phyloP scores from a whole-genome alignment of 1,284 basidiomycete species.

The Naganishia liquefaciens region DNA sequence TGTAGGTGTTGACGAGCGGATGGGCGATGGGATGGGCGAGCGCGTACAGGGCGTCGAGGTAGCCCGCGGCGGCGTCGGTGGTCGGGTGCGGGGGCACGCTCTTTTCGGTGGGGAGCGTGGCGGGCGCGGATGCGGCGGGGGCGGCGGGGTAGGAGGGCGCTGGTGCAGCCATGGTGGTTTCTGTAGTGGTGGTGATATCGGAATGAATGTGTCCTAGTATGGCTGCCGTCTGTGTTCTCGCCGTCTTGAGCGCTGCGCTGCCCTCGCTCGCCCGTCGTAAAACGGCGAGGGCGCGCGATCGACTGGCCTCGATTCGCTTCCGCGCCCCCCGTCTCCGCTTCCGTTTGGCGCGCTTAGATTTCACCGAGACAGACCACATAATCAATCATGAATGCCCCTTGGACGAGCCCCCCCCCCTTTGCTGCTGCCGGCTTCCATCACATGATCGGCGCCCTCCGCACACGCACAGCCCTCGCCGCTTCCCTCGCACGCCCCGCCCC shows the following conservation, averaged over 20 bases:
- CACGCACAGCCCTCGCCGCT: too few relatives aligned
- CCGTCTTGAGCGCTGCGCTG: too few relatives aligned
- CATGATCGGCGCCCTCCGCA: background rate
- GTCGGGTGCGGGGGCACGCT: conserved; percentile 35
- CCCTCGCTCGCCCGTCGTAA: conserved; percentile 1
- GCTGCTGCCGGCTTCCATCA: background rate
- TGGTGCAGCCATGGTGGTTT: conserved; percentile 14
- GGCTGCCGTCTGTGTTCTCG: too few relatives aligned
- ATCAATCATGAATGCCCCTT: conserved; percentile 2
- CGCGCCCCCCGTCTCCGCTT: conserved; percentile 10
- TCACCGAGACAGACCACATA: too few relatives aligned
- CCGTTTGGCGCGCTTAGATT: conserved; percentile 15
- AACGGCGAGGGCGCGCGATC: conserved; percentile 28
- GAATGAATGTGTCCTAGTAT: background rate
- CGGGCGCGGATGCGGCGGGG: conserved; percentile 23
- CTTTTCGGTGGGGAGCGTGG: conserved; percentile 4
- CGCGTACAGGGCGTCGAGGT: conserved; percentile 46
- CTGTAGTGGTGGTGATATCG: background rate
- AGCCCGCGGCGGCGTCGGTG: conserved; percentile 38
- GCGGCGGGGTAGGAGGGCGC: conserved; percentile 30
- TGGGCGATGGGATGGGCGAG: conserved; percentile 49
- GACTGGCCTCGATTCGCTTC: too few relatives aligned
- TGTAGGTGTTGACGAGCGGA: conserved; percentile 67
- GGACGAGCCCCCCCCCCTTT: conserved; percentile 1
- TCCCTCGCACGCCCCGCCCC: background rate